phyloP scores from a whole-genome alignment of 345 rosid genomes.

The Eucalyptus leucophloia region DNA sequence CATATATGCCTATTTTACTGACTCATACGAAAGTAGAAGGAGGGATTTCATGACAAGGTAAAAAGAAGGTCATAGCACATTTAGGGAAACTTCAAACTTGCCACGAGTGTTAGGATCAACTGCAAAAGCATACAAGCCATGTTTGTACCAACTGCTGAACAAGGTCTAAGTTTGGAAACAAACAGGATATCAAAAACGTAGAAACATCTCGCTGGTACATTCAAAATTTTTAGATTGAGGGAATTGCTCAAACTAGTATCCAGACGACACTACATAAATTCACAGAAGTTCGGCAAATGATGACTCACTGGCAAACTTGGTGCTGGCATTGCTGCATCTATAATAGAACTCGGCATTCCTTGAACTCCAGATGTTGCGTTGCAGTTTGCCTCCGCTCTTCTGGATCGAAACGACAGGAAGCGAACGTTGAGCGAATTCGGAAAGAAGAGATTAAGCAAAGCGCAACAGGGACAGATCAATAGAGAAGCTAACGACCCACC shows the following conservation, averaged over 20 bases:
- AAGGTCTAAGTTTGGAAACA: background rate
- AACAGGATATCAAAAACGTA: background rate
- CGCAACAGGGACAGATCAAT: background rate
- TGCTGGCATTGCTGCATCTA: constrained; percentile 73
- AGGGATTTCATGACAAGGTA: background rate
- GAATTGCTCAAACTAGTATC: background rate
- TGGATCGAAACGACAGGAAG: constrained; percentile 6
- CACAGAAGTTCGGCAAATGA: background rate
- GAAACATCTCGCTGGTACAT: background rate
- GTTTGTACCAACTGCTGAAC: background rate
- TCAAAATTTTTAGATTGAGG: background rate
- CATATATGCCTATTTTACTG: background rate
- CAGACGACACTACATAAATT: background rate
- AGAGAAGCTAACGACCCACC: constrained; percentile 35
- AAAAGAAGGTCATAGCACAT: background rate
- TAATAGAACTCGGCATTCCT: constrained; percentile 35
- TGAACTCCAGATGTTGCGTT: constrained; percentile 79
- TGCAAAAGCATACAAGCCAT: background rate
- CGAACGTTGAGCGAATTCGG: background rate
- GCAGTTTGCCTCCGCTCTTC: constrained; percentile 53
- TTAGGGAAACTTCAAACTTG: background rate
- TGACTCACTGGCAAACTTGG: constrained; percentile 43
- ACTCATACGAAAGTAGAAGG: background rate
- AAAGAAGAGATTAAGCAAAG: background rate
- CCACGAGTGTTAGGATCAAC: background rate